Conservation (phyloP, 2,329 filamentous ascomycete species). For the Clathrospora elynae region DNA sequence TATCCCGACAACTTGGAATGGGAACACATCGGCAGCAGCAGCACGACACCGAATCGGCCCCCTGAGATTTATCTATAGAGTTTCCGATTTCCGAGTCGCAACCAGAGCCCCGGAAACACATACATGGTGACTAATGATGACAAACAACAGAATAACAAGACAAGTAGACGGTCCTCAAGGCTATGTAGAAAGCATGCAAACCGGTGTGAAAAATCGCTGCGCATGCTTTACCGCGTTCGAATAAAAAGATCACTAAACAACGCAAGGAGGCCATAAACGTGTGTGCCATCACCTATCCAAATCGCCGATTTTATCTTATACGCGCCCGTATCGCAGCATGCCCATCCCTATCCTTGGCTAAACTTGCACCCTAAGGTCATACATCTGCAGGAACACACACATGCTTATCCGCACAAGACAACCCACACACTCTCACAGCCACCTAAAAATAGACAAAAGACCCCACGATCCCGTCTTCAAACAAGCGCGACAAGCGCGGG, state of each 20-base stretch:
- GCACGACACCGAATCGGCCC: constrained; percentile 10
- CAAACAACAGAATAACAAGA: neutral
- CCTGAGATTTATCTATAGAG: constrained; percentile 21
- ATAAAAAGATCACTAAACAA: neutral
- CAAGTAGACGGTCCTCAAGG: neutral
- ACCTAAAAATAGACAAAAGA: constrained; percentile 38
- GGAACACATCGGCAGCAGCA: constrained; percentile 9
- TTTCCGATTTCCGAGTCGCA: constrained; percentile 7
- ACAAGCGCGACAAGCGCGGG: constrained; percentile 38
- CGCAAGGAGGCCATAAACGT: too few species aligned
- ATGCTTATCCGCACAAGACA: too few species aligned
- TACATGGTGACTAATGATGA: constrained; percentile 1
- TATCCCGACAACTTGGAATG: constrained; percentile 23
- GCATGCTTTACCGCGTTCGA: constrained; percentile 1
- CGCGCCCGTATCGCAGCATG: constrained; percentile 18
- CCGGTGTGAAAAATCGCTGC: neutral
- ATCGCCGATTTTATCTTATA: constrained; percentile 6
- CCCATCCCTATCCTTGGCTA: constrained; percentile 4
- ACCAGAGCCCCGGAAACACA: constrained; percentile 19
- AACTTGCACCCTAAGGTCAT: too few species aligned
- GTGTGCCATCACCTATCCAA: neutral
- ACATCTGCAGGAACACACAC: constrained; percentile 16
- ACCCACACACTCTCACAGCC: constrained; percentile 16
- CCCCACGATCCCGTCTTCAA: constrained; percentile 11
- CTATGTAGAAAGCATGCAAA: neutral